Percentiles rank a stretch among this genome's conserved stretches.
These are phyloP conservation scores for Cystofilobasidium macerans DNA, from an alignment of 768 basidiomycete species.

Conservation along the genomic window DNA sequence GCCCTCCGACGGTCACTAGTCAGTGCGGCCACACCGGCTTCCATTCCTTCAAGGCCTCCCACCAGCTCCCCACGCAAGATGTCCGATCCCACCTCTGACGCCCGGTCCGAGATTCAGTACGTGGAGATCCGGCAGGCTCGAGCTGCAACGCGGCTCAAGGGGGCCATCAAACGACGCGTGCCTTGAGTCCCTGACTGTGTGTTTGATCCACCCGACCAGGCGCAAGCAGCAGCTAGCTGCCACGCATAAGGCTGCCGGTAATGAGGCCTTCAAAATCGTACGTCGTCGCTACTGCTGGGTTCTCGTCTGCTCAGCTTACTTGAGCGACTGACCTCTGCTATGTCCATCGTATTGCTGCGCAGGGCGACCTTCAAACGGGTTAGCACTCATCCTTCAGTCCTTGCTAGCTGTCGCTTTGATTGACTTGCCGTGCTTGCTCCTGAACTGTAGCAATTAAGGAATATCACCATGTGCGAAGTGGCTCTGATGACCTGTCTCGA, in stretches of 20 bases:
- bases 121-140: no score
- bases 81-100: neutral
- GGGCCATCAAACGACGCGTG: no score
- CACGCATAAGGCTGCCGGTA: constrained; percentile 17
- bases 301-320: neutral
- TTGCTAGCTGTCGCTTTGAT: neutral
- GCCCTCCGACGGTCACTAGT: no score
- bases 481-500: no score
- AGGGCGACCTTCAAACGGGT: constrained; percentile 9
- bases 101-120: neutral
- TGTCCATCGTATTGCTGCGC: neutral
- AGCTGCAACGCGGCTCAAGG: no score
- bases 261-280: constrained; percentile 23
- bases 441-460: constrained; percentile 3
- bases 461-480: constrained; percentile 15
- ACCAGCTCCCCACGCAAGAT: no score
- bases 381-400: neutral
- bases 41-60: no score
- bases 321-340: neutral
- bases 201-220: neutral
- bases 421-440: neutral
- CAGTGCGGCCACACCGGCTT: no score
- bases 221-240: neutral
- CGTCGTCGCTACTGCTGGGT: neutral
- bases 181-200: neutral